Base-by-base conservation (phyloP, 2,329 filamentous ascomycete genomes). In the Aspergillus floridensis region DNA sequence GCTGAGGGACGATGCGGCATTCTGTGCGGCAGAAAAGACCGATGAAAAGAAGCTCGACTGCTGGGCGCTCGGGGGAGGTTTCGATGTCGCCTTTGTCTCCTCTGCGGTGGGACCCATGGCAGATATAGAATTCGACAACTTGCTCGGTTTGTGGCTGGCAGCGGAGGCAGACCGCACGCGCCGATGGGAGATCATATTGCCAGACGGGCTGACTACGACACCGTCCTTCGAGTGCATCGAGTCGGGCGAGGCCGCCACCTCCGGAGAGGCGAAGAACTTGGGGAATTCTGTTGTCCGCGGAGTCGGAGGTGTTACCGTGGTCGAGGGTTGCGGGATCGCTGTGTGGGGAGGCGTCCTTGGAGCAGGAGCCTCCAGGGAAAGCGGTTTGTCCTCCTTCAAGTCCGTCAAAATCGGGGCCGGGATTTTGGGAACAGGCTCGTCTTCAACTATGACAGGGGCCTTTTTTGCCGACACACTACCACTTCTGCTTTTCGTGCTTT, bases 1-100 rank as follows among this genome's bases (percentile, higher is more conserved):
- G 52, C 86, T 85, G 50, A 97, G 88, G 51, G 88, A 91, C 63
- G 84, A 91, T 14, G 93, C 92, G 48, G 93, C 93, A 82, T 89
- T 97, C 75, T 98, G 93, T 19, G 95, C 95, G 49, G 89, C 93
- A 46, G 92, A 93, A 64, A 99, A 86, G 71, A 99, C 90, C 26
- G 91, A 93, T 4, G 92, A 96, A 77, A 99, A 98, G 79, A 99
- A 98, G 1, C 92, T 88, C 32, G 75, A 76, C 57, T 78, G 77
- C 53, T 77, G 75, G 32, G 76, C 78, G n/a, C 85, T 82, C 31
- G 84, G 80, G 35, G 86, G 69, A 67, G 84, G 81, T 61, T 85
- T 86, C n/a, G 79, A 72, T 58, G 74, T 68, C 65, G 77, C 62
- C 62, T 75, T 76, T 3, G 75, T 70, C 67, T 88, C 88, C 73